Evolutionary conservation across 257 asterid genomes (phyloP).

Genomic region (Solanum boliviense): DNA sequence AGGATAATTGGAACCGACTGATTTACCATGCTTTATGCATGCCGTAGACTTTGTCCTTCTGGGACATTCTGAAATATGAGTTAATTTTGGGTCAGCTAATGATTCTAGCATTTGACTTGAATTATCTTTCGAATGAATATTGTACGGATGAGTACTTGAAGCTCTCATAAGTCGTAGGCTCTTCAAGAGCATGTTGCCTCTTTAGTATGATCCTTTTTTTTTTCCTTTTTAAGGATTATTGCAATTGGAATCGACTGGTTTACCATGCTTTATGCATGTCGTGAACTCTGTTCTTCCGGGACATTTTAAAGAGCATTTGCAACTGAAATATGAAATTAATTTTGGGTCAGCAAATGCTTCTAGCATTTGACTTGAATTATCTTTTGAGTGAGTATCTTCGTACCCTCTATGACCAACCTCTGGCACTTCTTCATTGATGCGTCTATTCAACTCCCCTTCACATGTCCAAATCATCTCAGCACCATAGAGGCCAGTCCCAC

Average conservation of each 20-base stretch:
- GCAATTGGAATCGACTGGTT: background rate
- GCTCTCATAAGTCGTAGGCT: background rate
- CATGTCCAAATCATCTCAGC: too few species aligned
- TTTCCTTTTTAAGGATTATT: background rate
- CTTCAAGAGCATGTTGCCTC: background rate
- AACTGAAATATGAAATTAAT: too few species aligned
- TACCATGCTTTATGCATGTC: background rate
- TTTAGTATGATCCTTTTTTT: background rate
- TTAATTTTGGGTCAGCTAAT: background rate
- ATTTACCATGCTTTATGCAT: background rate
- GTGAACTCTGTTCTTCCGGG: background rate
- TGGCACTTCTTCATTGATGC: too few species aligned
- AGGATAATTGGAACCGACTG: background rate
- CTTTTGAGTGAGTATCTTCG: background rate
- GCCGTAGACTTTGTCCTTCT: background rate
- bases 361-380: too few species aligned
- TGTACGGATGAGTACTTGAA: too few species aligned
- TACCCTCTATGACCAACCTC: too few species aligned
- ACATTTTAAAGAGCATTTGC: background rate
- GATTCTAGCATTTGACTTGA: too few species aligned
- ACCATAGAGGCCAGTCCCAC: too few species aligned
- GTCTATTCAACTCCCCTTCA: too few species aligned
- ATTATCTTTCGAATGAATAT: too few species aligned
- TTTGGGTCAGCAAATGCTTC: background rate
- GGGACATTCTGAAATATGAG: background rate